Evolutionary conservation across 805 yeast genomes (phyloP), one percentile per base, ranked within the genome.

Genomic region (Kazachstania martiniae): DNA sequence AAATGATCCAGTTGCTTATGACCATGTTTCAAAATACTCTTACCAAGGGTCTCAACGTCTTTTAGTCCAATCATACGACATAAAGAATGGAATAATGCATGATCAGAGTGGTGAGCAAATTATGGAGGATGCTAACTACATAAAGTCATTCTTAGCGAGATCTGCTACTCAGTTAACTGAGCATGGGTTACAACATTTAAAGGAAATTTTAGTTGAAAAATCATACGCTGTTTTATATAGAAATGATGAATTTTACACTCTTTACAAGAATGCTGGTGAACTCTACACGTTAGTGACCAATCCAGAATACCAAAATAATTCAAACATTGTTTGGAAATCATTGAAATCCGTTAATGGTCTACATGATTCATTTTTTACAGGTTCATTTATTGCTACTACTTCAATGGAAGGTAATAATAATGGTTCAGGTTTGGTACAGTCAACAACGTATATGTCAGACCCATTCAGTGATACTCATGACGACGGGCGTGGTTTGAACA

Each of bases 231-330:
- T 89, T 0, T 70, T 89, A 39, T 91, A 87, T 61, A 68, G 96
- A 48, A 89, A 91, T 56, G 87, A 91, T 53, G 95, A 86, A 53
- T 89, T 83, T 56, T 70, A 70, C 41, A 84, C 95, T 0, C 51
- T 87, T 8, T 69, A 56, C 36, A 77, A 76, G 47, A 55, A 52
- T 12, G 58, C 56, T 25, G 63, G 63, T 18, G 65, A 65, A 34
- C 60, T 89, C 21, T 85, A 71, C 48, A 56, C 72, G 4, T 61
- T 89, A 18, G 77, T 82, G 3, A 82, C 91, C 1, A 95, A 91
- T 49, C 60, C 66, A 12, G 85, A 91, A 3, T 79, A 73, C 46
- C 48, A 43, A 27, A 38, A 50, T 15, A 61, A 65, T 25, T 40
- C 41, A 2, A 59, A 66, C n/a, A 68, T 80, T 13, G 83, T 84